Evolutionary conservation across 2,329 filamentous ascomycete genomes (phyloP).

Genomic region (Diaporthe sp.): DNA sequence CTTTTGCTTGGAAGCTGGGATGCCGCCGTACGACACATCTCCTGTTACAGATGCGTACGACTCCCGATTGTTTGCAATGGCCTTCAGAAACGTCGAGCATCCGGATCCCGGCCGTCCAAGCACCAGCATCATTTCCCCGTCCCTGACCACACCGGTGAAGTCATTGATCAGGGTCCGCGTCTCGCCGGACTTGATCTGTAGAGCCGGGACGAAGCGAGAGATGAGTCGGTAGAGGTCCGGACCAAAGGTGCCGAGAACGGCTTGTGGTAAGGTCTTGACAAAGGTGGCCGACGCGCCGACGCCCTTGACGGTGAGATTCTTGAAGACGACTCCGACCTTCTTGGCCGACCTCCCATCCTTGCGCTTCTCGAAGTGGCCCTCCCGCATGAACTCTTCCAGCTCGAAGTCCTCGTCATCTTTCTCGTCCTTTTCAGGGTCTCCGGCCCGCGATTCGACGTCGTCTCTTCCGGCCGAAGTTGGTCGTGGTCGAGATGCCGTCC

Average conservation of each 20-base stretch:
- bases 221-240: conserved; percentile 81
- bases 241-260: conserved; percentile 83
- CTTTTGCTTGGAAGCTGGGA: conserved; percentile 60
- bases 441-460: conserved; percentile 33
- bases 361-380: conserved; percentile 83
- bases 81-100: conserved; percentile 70
- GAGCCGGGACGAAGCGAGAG: conserved; percentile 53
- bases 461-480: not conserved
- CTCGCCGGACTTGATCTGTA: conserved; percentile 39
- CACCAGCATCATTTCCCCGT: conserved; percentile 70
- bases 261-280: conserved; percentile 80
- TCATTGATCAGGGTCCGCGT: conserved; percentile 57
- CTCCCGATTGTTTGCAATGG: conserved; percentile 78
- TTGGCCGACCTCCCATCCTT: conserved; percentile 78
- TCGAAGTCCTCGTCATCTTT: conserved; percentile 74
- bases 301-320: conserved; percentile 81
- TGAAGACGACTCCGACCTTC: conserved; percentile 83
- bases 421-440: conserved; percentile 46
- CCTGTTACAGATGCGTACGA: conserved; percentile 76
- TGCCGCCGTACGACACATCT: conserved; percentile 73
- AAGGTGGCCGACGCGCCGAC: conserved; percentile 76
- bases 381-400: conserved; percentile 77
- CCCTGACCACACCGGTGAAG: conserved; percentile 69
- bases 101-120: conserved; percentile 70
- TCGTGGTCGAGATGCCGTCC: conserved; percentile 19